Conservation (phyloP, 139 green algal genomes). For the Raphidocelis subcapitata region DNA sequence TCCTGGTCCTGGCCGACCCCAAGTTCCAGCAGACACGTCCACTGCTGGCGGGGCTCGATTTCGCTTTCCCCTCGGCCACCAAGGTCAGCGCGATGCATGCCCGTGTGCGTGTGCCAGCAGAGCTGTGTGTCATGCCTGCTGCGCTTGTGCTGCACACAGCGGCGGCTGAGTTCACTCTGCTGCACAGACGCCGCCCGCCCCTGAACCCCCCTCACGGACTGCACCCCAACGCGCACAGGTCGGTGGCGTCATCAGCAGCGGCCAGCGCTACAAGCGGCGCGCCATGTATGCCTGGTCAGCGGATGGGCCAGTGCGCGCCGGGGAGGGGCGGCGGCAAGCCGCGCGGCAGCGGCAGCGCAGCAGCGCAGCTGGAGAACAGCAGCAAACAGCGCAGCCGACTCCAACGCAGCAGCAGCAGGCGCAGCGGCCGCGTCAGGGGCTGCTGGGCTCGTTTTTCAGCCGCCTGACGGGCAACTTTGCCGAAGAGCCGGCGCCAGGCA, state of each 20-base stretch:
- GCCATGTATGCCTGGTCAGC: conserved; percentile 31
- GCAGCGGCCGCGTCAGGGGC: not conserved
- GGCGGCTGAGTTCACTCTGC: too few relatives aligned
- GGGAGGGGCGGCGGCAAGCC: not conserved
- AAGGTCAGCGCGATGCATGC: conserved; percentile 7
- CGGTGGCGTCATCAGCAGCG: conserved; percentile 17
- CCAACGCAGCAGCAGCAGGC: conserved; percentile 2
- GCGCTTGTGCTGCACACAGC: too few relatives aligned
- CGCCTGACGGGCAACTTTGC: not conserved
- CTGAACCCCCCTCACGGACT: too few relatives aligned
- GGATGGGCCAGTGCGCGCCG: conserved; percentile 3
- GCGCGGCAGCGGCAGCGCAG: conserved; percentile 7
- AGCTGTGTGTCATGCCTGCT: too few relatives aligned
- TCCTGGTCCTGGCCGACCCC: conserved; percentile 29
- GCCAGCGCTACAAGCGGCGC: conserved; percentile 24
- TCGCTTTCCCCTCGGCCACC: conserved; percentile 20
- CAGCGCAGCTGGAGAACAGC: conserved; percentile 1
- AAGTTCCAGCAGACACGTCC: conserved; percentile 17
- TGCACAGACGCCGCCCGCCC: too few relatives aligned
- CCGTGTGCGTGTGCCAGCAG: too few relatives aligned
- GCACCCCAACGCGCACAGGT: conserved; percentile 1
- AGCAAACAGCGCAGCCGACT: not conserved
- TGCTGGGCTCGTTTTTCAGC: conserved; percentile 13
- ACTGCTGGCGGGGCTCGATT: conserved; percentile 31
- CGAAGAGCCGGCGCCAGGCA: conserved; percentile 1